These are phyloP conservation scores for Saposhnikovia divaricata DNA, from an alignment of 129 eudicot genomes.

Conservation along the genomic window DNA sequence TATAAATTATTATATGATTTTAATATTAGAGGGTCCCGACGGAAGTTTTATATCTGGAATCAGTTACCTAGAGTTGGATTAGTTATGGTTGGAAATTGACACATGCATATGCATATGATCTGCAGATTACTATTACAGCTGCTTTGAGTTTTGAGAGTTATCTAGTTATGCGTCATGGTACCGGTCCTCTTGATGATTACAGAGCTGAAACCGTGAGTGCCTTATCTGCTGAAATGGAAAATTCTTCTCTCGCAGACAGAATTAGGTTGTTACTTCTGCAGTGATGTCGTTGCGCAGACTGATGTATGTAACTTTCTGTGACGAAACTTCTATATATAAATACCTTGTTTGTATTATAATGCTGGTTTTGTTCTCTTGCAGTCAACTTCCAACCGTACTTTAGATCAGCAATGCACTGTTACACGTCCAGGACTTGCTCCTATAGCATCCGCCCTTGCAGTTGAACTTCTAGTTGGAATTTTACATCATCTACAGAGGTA, in stretches of 20 bases:
- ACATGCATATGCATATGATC: not conserved
- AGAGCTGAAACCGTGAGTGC: slow-evolving; percentile 21
- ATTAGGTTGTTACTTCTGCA: slow-evolving; percentile 90
- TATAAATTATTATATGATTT: too few relatives aligned
- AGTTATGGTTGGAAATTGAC: not conserved
- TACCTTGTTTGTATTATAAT: not conserved
- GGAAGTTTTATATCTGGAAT: not conserved
- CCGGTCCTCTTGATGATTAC: slow-evolving; percentile 51
- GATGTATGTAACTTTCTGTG: slow-evolving; percentile 42
- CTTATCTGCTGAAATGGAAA: slow-evolving; percentile 36
- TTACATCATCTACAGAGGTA: slow-evolving; percentile 89
- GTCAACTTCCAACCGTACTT: slow-evolving; percentile 90
- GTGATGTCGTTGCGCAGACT: slow-evolving; percentile 85
- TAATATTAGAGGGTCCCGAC: not conserved
- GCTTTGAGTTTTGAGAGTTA: slow-evolving; percentile 93
- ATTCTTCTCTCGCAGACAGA: slow-evolving; percentile 31
- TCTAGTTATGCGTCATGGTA: slow-evolving; percentile 97
- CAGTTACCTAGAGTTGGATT: not conserved
- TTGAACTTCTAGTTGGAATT: slow-evolving; percentile 74
- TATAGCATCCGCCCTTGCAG: slow-evolving; percentile 91
- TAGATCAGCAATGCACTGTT: slow-evolving; percentile 96
- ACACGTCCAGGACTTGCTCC: slow-evolving; percentile 98
- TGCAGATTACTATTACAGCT: slow-evolving; percentile 67
- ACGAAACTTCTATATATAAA: not conserved
- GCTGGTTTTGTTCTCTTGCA: slow-evolving; percentile 25